phyloP scores from a whole-genome alignment of 2,329 filamentous ascomycete species.

The Didymella sp. region DNA sequence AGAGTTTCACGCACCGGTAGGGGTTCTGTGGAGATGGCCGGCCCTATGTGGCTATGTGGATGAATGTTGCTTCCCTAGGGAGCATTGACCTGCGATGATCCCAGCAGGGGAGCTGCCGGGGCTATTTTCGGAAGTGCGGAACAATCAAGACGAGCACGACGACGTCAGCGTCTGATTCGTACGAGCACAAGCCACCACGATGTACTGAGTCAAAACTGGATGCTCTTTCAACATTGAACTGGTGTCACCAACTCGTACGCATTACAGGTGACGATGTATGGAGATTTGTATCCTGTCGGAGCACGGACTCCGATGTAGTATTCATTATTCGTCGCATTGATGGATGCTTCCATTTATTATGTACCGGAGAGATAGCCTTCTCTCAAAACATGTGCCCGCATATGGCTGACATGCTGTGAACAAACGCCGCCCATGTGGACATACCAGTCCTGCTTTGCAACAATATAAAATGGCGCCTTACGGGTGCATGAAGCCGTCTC shows the following conservation, averaged over 20 bases:
- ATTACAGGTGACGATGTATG: not conserved
- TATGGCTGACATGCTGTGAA: conserved; percentile 10
- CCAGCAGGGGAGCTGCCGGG: not conserved
- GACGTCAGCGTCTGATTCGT: conserved; percentile 9
- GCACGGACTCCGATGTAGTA: conserved; percentile 7
- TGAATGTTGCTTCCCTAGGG: conserved; percentile 7
- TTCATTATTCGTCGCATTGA: conserved; percentile 12
- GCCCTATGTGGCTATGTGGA: conserved; percentile 13
- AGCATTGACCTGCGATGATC: conserved; percentile 1
- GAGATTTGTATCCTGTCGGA: not conserved
- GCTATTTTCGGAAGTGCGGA: conserved; percentile 18
- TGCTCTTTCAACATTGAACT: not conserved
- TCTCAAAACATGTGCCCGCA: conserved; percentile 9
- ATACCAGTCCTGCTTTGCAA: conserved; percentile 1
- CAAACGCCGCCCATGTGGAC: conserved; percentile 12
- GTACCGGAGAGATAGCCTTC: conserved; percentile 3
- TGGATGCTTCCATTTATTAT: conserved; percentile 7
- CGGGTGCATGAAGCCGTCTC: conserved; percentile 48
- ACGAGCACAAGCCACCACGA: conserved; percentile 5
- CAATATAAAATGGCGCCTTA: conserved; percentile 21
- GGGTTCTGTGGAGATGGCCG: conserved; percentile 6
- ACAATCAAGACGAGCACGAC: not conserved
- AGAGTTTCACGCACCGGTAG: conserved; percentile 1
- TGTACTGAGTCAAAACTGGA: not conserved
- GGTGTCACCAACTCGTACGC: not conserved